phyloP scores from a whole-genome alignment of 495 filamentous ascomycete species.

The Chaetomium cochliodes region DNA sequence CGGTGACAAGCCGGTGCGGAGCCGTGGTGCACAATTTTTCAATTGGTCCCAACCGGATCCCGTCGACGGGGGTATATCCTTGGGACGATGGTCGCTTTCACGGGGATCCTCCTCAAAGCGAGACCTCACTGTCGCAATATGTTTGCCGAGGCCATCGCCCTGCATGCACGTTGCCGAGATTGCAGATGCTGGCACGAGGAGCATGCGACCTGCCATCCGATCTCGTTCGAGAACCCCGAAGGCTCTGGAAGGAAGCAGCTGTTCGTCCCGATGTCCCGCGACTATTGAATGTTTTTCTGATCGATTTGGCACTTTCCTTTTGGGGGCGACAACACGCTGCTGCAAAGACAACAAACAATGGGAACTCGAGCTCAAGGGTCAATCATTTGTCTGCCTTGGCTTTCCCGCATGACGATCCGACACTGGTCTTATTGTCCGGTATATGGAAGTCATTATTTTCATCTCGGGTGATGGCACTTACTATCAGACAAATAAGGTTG shows the following conservation, averaged over 20 bases:
- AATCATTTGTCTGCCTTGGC: background rate
- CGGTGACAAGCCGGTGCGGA: constrained; percentile 23
- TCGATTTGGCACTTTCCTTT: background rate
- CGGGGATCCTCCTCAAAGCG: background rate
- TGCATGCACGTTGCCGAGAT: constrained; percentile 25
- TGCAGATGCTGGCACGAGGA: constrained; percentile 15
- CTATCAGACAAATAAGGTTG: constrained; percentile 22
- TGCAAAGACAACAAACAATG: background rate
- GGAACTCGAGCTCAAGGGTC: background rate
- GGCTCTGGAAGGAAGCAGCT: background rate
- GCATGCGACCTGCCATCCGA: constrained; percentile 7
- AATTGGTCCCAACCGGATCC: constrained; percentile 4
- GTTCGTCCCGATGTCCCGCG: constrained; percentile 2
- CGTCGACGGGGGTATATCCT: background rate
- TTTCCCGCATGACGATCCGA: constrained; percentile 12
- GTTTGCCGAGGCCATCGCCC: constrained; percentile 14
- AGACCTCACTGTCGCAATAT: constrained; percentile 1
- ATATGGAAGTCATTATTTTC: constrained; percentile 11
- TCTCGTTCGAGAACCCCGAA: background rate
- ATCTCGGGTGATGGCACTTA: constrained; percentile 8
- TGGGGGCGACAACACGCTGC: background rate
- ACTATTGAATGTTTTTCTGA: background rate
- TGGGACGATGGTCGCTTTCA: constrained; percentile 2
- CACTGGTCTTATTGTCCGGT: constrained; percentile 15
- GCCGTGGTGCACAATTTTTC: constrained; percentile 15